Evolutionary conservation across 2,329 filamentous ascomycete species (phyloP), one percentile per base, ranked within the genome.

Genomic region (Diplocarpon mali): DNA sequence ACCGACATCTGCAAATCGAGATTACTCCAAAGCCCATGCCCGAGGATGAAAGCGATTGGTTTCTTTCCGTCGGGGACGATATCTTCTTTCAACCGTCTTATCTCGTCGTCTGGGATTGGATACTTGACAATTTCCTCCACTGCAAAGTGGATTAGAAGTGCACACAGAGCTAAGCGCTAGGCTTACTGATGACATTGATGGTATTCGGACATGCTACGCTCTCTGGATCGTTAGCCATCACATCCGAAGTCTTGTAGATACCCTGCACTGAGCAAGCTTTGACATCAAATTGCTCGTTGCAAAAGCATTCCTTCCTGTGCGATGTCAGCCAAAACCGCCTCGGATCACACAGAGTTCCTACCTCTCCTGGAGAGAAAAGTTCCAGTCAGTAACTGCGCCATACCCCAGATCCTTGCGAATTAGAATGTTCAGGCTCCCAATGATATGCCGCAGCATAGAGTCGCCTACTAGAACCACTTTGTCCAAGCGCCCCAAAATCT

Each of bases 381-480:
- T 71, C 68, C 68, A 71, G 50, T 69, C 63, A 3, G 68, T 71
- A 11, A 71, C 68, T 32, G 67, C 68, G 9, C 68, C 69, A 47
- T 70, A 71, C 6, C 68, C 68, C 20, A 72, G 49, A 51, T 72
- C 64, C 48, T 67, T 65, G 6, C 68, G 58, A 28, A 71, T 52
- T 31, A 71, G 54, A 5, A 71, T 62, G 46, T 71, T 70, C 42
- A 71, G 51, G 34, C 67, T 67, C 1, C 68, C 69, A 29, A 69
- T 66, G 11, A 71, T 62, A 54, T 71, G 69, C 34, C 68, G 60
- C 52, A 71, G 54, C 68, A 71, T 71, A 12, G 67, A 70, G 50
- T 71, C 68, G 3, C 67, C 69, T 5, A 69, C 57, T n/a, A 71
- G 53, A 34, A 71, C 56, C 30, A 72, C 64, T 45, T 68, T 69